These are phyloP conservation scores for Fusarium euwallaceae DNA, from an alignment of 2,329 filamentous ascomycete species.

Conservation along the genomic window DNA sequence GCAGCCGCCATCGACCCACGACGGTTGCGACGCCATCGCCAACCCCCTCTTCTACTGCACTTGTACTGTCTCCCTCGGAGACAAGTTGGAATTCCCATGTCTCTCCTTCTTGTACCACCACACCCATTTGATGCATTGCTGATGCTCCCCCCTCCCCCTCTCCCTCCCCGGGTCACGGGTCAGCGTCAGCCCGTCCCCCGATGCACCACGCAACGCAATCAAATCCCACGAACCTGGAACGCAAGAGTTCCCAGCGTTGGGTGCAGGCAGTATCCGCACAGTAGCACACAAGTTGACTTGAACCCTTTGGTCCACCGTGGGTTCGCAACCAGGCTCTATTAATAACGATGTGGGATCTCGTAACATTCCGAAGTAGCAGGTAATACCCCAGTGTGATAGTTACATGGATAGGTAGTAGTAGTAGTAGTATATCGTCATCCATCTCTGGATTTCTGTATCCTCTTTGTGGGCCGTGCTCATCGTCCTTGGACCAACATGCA, in stretches of 20 bases:
- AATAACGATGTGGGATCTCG: not conserved
- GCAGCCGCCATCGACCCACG: conserved; percentile 11
- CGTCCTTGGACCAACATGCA: not conserved
- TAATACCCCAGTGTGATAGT: not conserved
- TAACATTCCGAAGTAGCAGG: not conserved
- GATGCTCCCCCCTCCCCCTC: not conserved
- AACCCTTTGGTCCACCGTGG: not conserved
- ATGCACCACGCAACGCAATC: conserved; percentile 24
- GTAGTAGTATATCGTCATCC: not conserved
- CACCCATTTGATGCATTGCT: not conserved
- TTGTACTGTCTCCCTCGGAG: not conserved
- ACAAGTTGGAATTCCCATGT: not conserved
- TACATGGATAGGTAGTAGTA: not conserved
- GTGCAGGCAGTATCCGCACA: not conserved
- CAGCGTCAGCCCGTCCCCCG: conserved; percentile 3
- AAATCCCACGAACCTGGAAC: conserved; percentile 40
- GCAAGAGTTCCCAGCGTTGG: conserved; percentile 24
- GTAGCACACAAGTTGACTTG: conserved; percentile 11
- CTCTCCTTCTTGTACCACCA: not conserved
- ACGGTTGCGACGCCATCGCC: conserved; percentile 2
- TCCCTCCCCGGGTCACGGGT: not conserved
- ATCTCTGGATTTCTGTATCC: not conserved
- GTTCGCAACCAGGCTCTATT: not conserved
- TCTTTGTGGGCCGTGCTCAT: not conserved
- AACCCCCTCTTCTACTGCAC: not conserved